Conservation (phyloP, 768 basidiomycete genomes). For the Suillus discolor region DNA sequence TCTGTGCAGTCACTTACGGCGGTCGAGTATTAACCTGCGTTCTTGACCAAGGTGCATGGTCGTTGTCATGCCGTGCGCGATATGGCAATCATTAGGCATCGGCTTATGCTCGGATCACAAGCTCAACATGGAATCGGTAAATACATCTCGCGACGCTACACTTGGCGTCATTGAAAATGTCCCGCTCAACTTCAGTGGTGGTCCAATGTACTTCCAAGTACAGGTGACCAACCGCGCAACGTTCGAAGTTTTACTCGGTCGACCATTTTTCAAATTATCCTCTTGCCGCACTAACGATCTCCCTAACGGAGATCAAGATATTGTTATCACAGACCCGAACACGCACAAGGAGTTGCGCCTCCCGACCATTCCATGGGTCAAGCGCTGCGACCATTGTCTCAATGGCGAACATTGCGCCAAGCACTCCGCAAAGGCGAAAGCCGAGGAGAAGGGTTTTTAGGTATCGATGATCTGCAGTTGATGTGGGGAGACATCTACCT, state of each 20-base stretch:
- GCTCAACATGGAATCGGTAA: not conserved
- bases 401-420: too few species aligned
- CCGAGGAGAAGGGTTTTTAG: too few species aligned
- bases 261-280: not conserved
- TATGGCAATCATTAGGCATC: not conserved
- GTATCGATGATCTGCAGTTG: too few species aligned
- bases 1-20: fast-evolving
- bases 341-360: not conserved
- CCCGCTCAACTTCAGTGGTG: not conserved
- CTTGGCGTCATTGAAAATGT: not conserved
- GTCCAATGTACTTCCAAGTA: not conserved
- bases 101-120: not conserved
- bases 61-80: fast-evolving
- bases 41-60: not conserved
- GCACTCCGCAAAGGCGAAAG: too few species aligned
- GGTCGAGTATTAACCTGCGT: fast-evolving
- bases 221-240: not conserved
- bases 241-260: not conserved
- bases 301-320: not conserved
- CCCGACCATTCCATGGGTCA: not conserved
- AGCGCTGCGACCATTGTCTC: too few species aligned
- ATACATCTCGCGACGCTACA: fast-evolving
- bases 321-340: not conserved
- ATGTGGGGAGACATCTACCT: too few species aligned
- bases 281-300: not conserved